These are phyloP conservation scores for Ambrosiella cleistominuta DNA, from an alignment of 2,329 filamentous ascomycete species.

Conservation along the genomic window DNA sequence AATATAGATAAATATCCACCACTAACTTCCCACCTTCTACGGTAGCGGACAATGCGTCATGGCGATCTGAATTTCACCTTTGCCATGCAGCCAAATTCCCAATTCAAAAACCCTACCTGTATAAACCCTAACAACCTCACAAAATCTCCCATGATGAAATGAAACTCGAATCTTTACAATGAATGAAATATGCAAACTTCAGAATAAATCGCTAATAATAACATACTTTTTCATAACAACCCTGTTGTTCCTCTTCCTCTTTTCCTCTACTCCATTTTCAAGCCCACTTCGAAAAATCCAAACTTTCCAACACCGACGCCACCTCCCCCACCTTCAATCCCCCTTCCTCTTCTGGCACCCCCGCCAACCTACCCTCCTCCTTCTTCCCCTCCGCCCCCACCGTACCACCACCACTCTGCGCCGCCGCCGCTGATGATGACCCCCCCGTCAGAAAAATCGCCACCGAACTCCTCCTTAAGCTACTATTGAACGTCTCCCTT, in stretches of 20 bases:
- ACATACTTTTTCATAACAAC: too few species aligned
- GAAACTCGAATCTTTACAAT: too few species aligned
- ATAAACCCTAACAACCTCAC: too few species aligned
- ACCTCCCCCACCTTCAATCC: slow-evolving; percentile 23
- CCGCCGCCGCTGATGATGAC: not conserved
- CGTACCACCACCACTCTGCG: slow-evolving; percentile 32
- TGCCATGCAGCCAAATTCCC: too few species aligned
- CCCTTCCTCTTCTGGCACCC: slow-evolving; percentile 35
- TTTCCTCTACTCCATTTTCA: slow-evolving; percentile 13
- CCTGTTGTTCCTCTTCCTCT: not conserved
- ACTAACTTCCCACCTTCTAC: too few species aligned
- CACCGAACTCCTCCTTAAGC: slow-evolving; percentile 43
- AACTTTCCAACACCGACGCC: slow-evolving; percentile 25
- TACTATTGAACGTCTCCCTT: slow-evolving; percentile 41
- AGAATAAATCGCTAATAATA: too few species aligned
- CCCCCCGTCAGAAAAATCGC: slow-evolving; percentile 42
- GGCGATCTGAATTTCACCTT: too few species aligned
- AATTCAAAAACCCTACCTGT: too few species aligned
- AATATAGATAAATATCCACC: too few species aligned
- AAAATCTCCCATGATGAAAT: too few species aligned
- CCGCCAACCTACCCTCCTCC: not conserved
- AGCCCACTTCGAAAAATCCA: slow-evolving; percentile 35
- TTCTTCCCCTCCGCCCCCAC: slow-evolving; percentile 27
- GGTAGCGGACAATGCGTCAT: too few species aligned
- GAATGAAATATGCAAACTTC: too few species aligned